Percentiles rank a stretch among this genome's conserved stretches.
These are phyloP conservation scores for Ogataea methylovora DNA, from an alignment of 805 yeast genomes.

Conservation along the genomic window DNA sequence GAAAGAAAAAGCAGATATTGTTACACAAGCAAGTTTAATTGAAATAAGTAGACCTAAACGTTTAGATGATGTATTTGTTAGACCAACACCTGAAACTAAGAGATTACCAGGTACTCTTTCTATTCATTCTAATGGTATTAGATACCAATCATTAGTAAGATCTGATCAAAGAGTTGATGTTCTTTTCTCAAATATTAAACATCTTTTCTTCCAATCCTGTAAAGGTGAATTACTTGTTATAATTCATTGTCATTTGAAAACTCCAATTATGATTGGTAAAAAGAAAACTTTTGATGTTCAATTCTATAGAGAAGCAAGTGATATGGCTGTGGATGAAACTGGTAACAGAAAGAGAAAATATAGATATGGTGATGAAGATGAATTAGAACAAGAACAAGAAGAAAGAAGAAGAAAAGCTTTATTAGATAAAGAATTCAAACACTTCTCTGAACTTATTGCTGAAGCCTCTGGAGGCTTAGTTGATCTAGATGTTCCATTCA, in stretches of 20 bases:
- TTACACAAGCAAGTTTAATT: constrained; percentile 79
- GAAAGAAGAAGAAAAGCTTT: constrained; percentile 89
- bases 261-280: constrained; percentile 92
- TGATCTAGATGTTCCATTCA: constrained; percentile 89
- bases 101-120: constrained; percentile 86
- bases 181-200: constrained; percentile 83
- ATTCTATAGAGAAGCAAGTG: constrained; percentile 94
- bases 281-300: constrained; percentile 93
- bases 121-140: constrained; percentile 92
- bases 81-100: constrained; percentile 97
- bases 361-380: constrained; percentile 96
- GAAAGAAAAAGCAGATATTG: constrained; percentile 89
- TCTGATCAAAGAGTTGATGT: constrained; percentile 84
- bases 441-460: constrained; percentile 84
- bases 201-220: constrained; percentile 91
- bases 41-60: constrained; percentile 83
- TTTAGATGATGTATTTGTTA: constrained; percentile 79
- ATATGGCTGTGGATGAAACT: constrained; percentile 93
- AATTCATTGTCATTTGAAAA: constrained; percentile 86
- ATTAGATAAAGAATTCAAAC: constrained; percentile 85
- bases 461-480: constrained; percentile 78
- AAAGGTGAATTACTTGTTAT: constrained; percentile 90
- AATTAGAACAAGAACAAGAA: constrained; percentile 96
- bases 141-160: constrained; percentile 83
- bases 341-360: constrained; percentile 85